Evolutionary conservation across 2,329 filamentous ascomycete genomes (phyloP), one percentile per base, ranked within the genome.

Genomic region (Talaromyces amestolkiae): DNA sequence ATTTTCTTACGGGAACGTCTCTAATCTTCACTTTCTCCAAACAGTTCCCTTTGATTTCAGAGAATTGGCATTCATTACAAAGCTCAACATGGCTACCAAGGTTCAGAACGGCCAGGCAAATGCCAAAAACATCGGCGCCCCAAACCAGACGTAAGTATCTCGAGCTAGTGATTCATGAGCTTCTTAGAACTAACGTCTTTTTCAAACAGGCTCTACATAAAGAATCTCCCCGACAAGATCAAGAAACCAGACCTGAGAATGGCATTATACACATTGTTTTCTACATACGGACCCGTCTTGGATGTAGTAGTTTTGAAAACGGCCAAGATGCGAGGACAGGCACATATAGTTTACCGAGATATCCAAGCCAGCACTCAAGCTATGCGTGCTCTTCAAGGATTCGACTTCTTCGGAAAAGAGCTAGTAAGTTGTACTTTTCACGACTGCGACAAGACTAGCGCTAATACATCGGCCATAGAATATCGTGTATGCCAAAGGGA

Each of bases 261-360:
- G 54, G 90, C 90, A 5, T 85, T 99, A 35, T 99, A 99, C 81
- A 91, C 93, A 78, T 86, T 98, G 13, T 98, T 98, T 78, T 92
- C 93, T 11, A 96, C 93, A 15, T 96, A 97, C 76, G 95, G 95
- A 47, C 88, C 92, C 0, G 91, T 99, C 17, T 86, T 99, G 66
- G 95, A 99, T 76, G 87, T 99, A 22, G 91, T 97, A 58, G 91
- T 92, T 35, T 83, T 97, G 71, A 96, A 93, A 81, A 96, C 92
- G 1, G 84, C 85, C 77, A 92, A 92, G 80, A 97, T 98, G 93
- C 90, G 95, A 59, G 95, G 95, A 3, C 95, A 99, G 79, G 95
- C 95, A 68, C 95, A 98, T 74, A 83, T 99, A 67, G 91, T 95
- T 15, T 98, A 93, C 77, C 87, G 91, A 66, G 94, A 99, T 76